These are phyloP conservation scores for Aspergillus coremiiformis DNA, from an alignment of 495 filamentous ascomycete species.

Conservation along the genomic window DNA sequence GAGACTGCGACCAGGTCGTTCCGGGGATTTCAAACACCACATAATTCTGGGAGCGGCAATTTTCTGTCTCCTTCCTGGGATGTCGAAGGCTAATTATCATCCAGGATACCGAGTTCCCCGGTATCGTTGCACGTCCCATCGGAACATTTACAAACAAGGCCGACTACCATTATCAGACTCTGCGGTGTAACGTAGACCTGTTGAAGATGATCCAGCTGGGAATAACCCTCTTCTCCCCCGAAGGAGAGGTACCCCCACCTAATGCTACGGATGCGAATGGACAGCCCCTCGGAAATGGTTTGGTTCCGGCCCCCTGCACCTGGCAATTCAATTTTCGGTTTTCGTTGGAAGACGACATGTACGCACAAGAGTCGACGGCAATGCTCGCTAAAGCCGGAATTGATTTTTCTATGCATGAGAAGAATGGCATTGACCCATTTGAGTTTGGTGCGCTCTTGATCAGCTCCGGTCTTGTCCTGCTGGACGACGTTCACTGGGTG, in stretches of 20 bases:
- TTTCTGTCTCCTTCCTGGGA: neutral
- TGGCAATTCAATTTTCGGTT: constrained; percentile 99
- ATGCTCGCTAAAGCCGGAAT: constrained; percentile 80
- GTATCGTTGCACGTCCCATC: constrained; percentile 91
- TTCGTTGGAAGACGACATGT: constrained; percentile 91
- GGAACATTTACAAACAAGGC: constrained; percentile 88
- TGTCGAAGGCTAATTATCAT: constrained; percentile 1
- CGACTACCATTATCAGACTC: constrained; percentile 96
- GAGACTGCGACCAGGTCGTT: constrained; percentile 21
- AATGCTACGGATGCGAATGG: constrained; percentile 52
- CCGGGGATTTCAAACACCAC: neutral
- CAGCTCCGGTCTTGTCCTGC: constrained; percentile 82
- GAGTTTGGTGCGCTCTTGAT: constrained; percentile 86
- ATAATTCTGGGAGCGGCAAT: neutral
- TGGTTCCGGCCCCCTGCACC: constrained; percentile 69
- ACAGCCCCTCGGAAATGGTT: constrained; percentile 42
- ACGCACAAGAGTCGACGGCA: constrained; percentile 83
- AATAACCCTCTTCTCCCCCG: constrained; percentile 79
- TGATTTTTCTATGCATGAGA: constrained; percentile 73
- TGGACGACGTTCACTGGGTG: constrained; percentile 86
- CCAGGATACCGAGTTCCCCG: constrained; percentile 98
- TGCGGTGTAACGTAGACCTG: constrained; percentile 94
- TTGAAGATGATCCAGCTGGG: constrained; percentile 96
- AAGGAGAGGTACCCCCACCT: constrained; percentile 75
- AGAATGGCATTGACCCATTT: constrained; percentile 82